These are phyloP conservation scores for Strobilomyces dryophilus DNA, from an alignment of 768 basidiomycete species.

Conservation along the genomic window DNA sequence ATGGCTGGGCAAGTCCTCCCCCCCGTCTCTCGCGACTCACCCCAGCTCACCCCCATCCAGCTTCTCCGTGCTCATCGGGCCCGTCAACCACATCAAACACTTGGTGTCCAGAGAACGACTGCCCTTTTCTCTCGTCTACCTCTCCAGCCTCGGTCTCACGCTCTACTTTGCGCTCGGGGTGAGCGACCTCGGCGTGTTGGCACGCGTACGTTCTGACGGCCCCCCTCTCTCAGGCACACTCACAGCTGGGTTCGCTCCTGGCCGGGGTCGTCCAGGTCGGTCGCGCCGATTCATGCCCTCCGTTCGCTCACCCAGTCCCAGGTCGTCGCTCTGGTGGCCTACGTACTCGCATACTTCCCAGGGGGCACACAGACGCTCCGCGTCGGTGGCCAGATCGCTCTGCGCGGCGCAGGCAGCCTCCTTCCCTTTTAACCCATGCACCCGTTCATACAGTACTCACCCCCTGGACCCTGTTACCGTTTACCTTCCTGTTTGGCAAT, in stretches of 20 bases:
- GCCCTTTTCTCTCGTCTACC: constrained; percentile 81
- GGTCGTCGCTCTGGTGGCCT: constrained; percentile 81
- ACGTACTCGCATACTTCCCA: constrained; percentile 94
- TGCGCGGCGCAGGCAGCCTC: constrained; percentile 80
- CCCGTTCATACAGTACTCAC: neutral
- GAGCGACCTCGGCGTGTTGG: neutral
- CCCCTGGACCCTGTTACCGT: neutral
- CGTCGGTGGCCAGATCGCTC: constrained; percentile 72
- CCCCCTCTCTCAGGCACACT: constrained; percentile 52
- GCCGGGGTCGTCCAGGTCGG: constrained; percentile 77
- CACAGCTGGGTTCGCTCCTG: constrained; percentile 82
- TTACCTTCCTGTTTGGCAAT: constrained; percentile 6
- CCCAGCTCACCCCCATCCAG: constrained; percentile 31
- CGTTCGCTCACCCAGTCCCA: constrained; percentile 23
- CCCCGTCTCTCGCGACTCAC: neutral
- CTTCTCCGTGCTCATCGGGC: constrained; percentile 84
- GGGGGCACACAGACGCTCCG: constrained; percentile 79
- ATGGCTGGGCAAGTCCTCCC: constrained; percentile 78
- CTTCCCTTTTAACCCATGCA: constrained; percentile 58
- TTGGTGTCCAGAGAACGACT: constrained; percentile 76
- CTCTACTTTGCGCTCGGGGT: constrained; percentile 91
- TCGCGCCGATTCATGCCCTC: neutral
- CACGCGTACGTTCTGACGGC: neutral
- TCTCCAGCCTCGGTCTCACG: constrained; percentile 78
- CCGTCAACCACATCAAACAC: constrained; percentile 90